Evolutionary conservation across 116 monocot genomes (phyloP), one percentile per base, ranked within the genome.

Genomic region (Posidonia oceanica): DNA sequence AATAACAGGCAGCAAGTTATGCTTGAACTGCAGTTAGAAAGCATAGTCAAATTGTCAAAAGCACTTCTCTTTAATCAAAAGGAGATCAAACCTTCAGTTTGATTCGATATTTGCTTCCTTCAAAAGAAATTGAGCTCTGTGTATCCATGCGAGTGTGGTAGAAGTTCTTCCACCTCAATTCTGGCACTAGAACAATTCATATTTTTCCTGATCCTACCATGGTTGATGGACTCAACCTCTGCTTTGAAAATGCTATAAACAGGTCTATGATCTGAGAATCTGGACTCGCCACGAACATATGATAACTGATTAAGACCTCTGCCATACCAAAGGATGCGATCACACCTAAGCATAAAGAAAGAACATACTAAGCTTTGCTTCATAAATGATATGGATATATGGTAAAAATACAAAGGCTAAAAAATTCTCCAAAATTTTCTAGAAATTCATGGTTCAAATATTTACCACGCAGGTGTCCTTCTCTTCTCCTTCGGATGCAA

Each of bases 381-480:
- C 48, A 48, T 48, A 48, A 48, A 48, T 10, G 48, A 48, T 7
- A 48, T 10, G 8, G 48, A 48, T 10, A 48, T 7, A 10, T 48
- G 48, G 48, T 7, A 48, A 48, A 12, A 12, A 48, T 48, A 10
- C 48, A 48, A 48, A 10, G 48, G 48, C 7, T 10, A 4, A 48
- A 10, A 7, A 48, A 10, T 48, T 48, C 7, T 10, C 12, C 7
- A 48, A 12, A 59, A 14, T 63, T 64, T 13, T 4, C 37, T 4
- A 17, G 40, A 17, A 14, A 16, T 67, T 52, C 3, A 23, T 22
- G 52, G 22, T 52, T 36, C 7, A 21, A 52, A 22, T 4, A 53
- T 53, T 29, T 80, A 95, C 94, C 94, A 95, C 56, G 94, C 94
- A 1, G 94, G 94, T 4, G 91, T 84, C 0, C 94, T 80, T 17